These are phyloP conservation scores for Phytophthora hibernalis DNA, from an alignment of 352 stramenopile species.

Conservation along the genomic window DNA sequence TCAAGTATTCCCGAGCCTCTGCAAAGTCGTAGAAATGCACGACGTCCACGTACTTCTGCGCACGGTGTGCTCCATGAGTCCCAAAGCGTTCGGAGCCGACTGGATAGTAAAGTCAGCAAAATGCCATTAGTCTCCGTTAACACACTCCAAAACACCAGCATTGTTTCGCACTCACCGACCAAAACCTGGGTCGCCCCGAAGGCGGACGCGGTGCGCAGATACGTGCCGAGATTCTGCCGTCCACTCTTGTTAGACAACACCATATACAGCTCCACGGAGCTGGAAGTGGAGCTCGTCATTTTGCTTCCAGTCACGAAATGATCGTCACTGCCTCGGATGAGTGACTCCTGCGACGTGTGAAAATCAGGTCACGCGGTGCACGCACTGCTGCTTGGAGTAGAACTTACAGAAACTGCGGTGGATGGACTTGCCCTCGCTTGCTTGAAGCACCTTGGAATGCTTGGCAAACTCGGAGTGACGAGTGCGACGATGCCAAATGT, in stretches of 20 bases:
- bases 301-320: constrained; percentile 27
- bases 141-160: constrained; percentile 3
- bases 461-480: constrained; percentile 39
- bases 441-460: constrained; percentile 72
- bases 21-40: constrained; percentile 76
- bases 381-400: constrained; percentile 62
- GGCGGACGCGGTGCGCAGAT: constrained; percentile 73
- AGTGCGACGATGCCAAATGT: constrained; percentile 26
- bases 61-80: constrained; percentile 77
- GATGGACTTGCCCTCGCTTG: constrained; percentile 40
- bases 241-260: constrained; percentile 79
- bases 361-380: constrained; percentile 42
- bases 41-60: constrained; percentile 84
- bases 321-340: constrained; percentile 17
- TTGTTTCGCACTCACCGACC: constrained; percentile 53
- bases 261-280: constrained; percentile 61
- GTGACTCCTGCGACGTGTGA: constrained; percentile 40
- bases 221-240: constrained; percentile 82
- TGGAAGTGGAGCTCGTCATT: constrained; percentile 17
- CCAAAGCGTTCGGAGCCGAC: constrained; percentile 81
- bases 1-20: constrained; percentile 67
- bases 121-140: constrained; percentile 15
- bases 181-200: constrained; percentile 79
- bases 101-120: constrained; percentile 25
- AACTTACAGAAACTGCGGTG: constrained; percentile 77